These are phyloP conservation scores for Pisolithus marmoratus DNA, from an alignment of 768 basidiomycete species.

Conservation along the genomic window DNA sequence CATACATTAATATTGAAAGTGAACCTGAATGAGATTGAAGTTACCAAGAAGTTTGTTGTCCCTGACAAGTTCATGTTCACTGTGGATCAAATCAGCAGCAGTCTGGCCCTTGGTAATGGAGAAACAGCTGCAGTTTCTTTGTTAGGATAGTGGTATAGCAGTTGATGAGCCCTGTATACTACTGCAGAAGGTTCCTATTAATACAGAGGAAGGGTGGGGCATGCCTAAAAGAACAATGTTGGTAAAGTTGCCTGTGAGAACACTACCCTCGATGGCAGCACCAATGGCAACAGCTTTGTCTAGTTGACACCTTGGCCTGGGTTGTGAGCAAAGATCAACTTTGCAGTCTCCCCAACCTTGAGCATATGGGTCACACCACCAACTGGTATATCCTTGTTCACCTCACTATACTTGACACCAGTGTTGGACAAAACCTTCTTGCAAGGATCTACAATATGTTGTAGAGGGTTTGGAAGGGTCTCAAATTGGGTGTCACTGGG, in stretches of 20 bases:
- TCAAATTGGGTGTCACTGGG: slow-evolving; percentile 89
- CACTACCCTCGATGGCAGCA: slow-evolving; percentile 97
- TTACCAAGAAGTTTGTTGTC: slow-evolving; percentile 98
- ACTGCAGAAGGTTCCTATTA: slow-evolving; percentile 95
- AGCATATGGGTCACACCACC: slow-evolving; percentile 99
- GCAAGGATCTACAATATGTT: slow-evolving; percentile 91
- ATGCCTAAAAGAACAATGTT: slow-evolving; percentile 93
- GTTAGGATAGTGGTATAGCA: slow-evolving; percentile 98
- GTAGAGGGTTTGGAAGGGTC: slow-evolving; percentile 69
- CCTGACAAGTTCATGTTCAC: slow-evolving; percentile 94
- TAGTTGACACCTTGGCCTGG: slow-evolving; percentile 98
- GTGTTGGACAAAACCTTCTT: slow-evolving; percentile 96
- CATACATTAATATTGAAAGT: slow-evolving; percentile 93
- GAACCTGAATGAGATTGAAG: slow-evolving; percentile 90
- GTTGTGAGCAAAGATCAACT: slow-evolving; percentile 84
- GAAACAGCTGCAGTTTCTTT: slow-evolving; percentile 92
- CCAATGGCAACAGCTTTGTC: slow-evolving; percentile 99
- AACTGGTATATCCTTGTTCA: slow-evolving; percentile 95
- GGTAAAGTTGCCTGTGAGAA: slow-evolving; percentile 92
- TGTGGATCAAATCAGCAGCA: slow-evolving; percentile 92
- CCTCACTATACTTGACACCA: slow-evolving; percentile 85
- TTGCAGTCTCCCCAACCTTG: slow-evolving; percentile 85
- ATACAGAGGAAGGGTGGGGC: slow-evolving; percentile 98
- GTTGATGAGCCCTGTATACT: slow-evolving; percentile 96
- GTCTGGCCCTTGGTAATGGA: slow-evolving; percentile 88